Evolutionary conservation across 345 rosid genomes (phyloP).

Genomic region (Tarenaya hassleriana): DNA sequence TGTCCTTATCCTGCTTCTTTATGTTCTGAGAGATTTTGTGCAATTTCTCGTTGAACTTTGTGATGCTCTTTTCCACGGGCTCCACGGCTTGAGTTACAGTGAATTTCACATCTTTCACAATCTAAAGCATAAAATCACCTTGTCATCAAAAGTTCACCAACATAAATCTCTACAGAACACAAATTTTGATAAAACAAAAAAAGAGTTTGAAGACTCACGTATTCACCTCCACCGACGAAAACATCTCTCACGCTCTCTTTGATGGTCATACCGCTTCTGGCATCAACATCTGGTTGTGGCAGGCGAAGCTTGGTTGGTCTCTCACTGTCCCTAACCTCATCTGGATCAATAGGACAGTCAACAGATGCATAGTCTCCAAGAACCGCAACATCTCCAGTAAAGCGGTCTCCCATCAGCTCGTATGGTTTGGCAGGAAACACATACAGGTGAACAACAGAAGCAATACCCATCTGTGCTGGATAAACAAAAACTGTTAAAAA

Average conservation of each 20-base stretch:
- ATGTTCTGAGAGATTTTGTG: conserved; percentile 87
- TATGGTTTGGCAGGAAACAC: conserved; percentile 95
- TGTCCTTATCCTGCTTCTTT: conserved; percentile 73
- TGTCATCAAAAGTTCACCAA: conserved; percentile 17
- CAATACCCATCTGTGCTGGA: conserved; percentile 97
- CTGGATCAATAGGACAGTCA: conserved; percentile 93
- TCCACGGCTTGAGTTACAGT: conserved; percentile 95
- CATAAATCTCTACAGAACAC: no score
- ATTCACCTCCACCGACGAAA: conserved; percentile 86
- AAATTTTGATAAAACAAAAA: no score
- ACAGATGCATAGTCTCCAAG: conserved; percentile 95
- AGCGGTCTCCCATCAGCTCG: conserved; percentile 78
- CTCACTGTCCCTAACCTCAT: conserved; percentile 95
- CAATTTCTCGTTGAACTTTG: conserved; percentile 78
- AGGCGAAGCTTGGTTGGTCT: conserved; percentile 91
- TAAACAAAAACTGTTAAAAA: conserved; percentile 41
- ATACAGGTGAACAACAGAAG: conserved; percentile 87
- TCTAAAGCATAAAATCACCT: conserved; percentile 43
- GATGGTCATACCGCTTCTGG: conserved; percentile 80
- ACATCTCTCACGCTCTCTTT: conserved; percentile 87
- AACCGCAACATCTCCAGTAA: conserved; percentile 71
- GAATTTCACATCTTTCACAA: conserved; percentile 85
- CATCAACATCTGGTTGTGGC: conserved; percentile 69
- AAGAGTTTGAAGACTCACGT: conserved; percentile 49
- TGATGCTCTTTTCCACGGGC: conserved; percentile 93